Base-by-base conservation (phyloP, 495 filamentous ascomycete genomes). In the Penicillium paxilli region DNA sequence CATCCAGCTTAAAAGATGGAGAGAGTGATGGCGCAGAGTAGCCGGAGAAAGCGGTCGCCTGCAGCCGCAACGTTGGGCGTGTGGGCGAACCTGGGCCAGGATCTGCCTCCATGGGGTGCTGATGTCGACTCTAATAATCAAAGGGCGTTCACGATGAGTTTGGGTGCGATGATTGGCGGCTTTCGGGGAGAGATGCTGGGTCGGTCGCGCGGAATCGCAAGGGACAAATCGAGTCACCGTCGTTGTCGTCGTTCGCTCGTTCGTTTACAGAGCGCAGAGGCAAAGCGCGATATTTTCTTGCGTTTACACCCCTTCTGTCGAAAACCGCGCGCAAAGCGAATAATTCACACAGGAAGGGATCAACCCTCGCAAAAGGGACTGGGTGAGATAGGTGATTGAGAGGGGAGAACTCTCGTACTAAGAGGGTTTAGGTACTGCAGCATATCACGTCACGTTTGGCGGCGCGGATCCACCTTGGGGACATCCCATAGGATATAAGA, bases 1-100 rank as follows among this genome's bases (percentile, higher is more conserved):
- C 84, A 64, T 87, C 84, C 30, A 84, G 66, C 59, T 74, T 81
- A 62, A 78, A 81, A 20, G 80, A 71, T 8, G 73, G 62, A 3
- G 72, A 68, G n/a, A 76, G 56, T 14, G 73, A 73, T 19, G 68
- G 58, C 47, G 63, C 47, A 37, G 69, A 47, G 52, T 68, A 68
- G 3, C 58, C 58, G 50, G 71, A 19, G 10, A 66, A 55, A 22
- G 40, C 46, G 32, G 67, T 54, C 30, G 59, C 52, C 49, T 70
- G 68, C 44, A 69, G 58, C 45, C 42, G 63, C 37, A 67, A 48
- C 25, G 54, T 52, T 47, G 62, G 60, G 47, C 64, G 59, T 41
- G 52, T 57, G 32, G 44, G 52, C 51, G 60, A 38, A 44, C 63
- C 59, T 14, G 62, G 48, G n/a, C 42, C 40, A 20, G 48, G 50